A percentile compares a stretch with the other conserved stretches of the same genome.
Conservation (phyloP, 202 grass and related monocot species). For the Bolboschoenoplectus hybrid region DNA sequence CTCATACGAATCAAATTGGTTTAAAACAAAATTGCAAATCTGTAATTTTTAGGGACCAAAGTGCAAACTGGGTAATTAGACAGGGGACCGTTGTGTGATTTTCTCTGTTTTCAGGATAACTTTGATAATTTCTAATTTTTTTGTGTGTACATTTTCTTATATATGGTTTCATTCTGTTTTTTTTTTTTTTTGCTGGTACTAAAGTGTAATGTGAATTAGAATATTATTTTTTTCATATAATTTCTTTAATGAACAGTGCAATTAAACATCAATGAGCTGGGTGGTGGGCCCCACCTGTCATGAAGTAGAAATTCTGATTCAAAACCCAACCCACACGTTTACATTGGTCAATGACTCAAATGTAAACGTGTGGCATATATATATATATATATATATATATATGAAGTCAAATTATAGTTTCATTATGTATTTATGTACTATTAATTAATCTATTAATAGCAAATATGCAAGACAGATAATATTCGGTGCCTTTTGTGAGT, state of each 20-base stretch:
- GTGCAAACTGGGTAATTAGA: background rate
- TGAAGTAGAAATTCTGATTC: too few relatives aligned
- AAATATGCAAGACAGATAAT: too few relatives aligned
- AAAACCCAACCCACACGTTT: too few relatives aligned
- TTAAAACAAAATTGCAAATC: background rate
- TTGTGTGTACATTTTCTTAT: background rate
- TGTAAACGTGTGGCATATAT: too few relatives aligned
- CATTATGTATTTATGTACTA: too few relatives aligned
- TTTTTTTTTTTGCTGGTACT: too few relatives aligned
- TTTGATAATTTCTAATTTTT: too few relatives aligned
- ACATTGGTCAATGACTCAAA: too few relatives aligned
- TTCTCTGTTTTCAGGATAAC: background rate
- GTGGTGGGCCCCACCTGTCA: background rate
- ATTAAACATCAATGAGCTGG: background rate
- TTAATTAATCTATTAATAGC: too few relatives aligned
- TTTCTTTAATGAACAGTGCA: background rate
- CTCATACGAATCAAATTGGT: background rate
- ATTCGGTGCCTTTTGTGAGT: too few relatives aligned
- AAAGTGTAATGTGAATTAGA: background rate
- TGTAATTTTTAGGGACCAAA: background rate
- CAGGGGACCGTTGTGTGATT: background rate
- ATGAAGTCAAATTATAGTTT: too few relatives aligned
- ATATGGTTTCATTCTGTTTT: background rate
- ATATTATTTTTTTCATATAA: background rate
- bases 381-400: too few relatives aligned